Percentiles rank a stretch among this genome's conserved stretches.
These are phyloP conservation scores for Dactylellina parvicollis DNA, from an alignment of 2,329 filamentous ascomycete genomes.

Conservation along the genomic window DNA sequence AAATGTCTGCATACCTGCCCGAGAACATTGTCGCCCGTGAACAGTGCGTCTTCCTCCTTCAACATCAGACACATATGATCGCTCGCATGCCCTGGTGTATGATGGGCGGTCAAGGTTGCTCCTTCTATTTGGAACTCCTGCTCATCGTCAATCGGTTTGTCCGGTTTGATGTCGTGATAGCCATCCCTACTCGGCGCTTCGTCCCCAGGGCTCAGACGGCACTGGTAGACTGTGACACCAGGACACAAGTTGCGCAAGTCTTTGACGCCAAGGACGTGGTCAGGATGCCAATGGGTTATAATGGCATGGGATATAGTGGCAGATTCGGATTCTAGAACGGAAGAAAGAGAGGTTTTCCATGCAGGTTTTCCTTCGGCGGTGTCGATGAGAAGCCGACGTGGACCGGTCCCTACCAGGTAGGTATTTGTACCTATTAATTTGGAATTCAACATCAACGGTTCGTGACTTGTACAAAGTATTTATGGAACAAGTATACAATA, in stretches of 20 bases:
- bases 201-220: conserved; percentile 65
- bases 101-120: conserved; percentile 73
- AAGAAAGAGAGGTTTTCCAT: conserved; percentile 75
- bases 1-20: conserved; percentile 65
- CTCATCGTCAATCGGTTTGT: conserved; percentile 66
- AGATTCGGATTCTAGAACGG: conserved; percentile 73
- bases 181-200: conserved; percentile 62
- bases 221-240: conserved; percentile 72
- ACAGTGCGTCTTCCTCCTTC: conserved; percentile 81
- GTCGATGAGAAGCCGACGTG: conserved; percentile 81
- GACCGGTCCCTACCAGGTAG: conserved; percentile 84
- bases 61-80: conserved; percentile 85
- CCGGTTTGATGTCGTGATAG: conserved; percentile 64
- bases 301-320: conserved; percentile 75
- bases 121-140: conserved; percentile 70
- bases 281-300: conserved; percentile 90
- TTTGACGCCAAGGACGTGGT: conserved; percentile 80
- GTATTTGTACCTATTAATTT: conserved; percentile 79
- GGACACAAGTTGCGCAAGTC: conserved; percentile 75
- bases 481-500: not conserved
- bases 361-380: conserved; percentile 82
- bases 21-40: conserved; percentile 88
- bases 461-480: conserved; percentile 13
- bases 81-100: conserved; percentile 78
- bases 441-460: too few species aligned